Evolutionary conservation across 2,329 filamentous ascomycete genomes (phyloP).

Genomic region (Hortaea sp.): DNA sequence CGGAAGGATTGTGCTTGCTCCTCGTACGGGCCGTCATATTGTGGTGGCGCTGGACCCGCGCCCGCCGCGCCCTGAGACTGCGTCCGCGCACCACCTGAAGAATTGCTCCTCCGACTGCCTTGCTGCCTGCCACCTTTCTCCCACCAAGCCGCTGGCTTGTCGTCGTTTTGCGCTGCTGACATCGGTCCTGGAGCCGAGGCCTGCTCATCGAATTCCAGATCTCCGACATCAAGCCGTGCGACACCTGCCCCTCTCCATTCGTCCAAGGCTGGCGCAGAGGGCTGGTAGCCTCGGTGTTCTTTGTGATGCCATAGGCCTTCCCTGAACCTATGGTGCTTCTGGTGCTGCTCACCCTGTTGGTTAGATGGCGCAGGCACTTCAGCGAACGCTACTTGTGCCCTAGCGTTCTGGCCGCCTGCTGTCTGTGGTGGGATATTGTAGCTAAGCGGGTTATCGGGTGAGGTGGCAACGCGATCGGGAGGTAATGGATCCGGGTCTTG

Average conservation of each 20-base stretch:
- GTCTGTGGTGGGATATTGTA: constrained; percentile 29
- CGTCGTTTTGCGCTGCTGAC: not conserved
- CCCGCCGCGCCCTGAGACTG: too few species aligned
- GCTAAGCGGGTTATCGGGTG: constrained; percentile 14
- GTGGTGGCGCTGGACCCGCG: constrained; percentile 24
- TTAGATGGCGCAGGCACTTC: constrained; percentile 6
- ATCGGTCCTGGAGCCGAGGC: constrained; percentile 7
- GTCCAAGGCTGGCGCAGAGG: constrained; percentile 48
- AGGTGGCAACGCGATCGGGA: constrained; percentile 17
- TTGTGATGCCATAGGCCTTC: constrained; percentile 32
- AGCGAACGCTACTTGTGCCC: constrained; percentile 33
- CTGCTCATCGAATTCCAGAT: constrained; percentile 31
- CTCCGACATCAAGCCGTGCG: constrained; percentile 31
- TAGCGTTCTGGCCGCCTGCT: constrained; percentile 24
- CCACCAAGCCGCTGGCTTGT: constrained; percentile 56
- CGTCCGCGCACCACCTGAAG: constrained; percentile 11
- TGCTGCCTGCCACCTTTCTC: constrained; percentile 37
- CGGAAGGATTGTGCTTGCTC: constrained; percentile 62
- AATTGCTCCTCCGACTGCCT: constrained; percentile 11
- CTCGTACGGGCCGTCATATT: constrained; percentile 54
- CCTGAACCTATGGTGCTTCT: constrained; percentile 24
- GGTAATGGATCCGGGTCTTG: constrained; percentile 27
- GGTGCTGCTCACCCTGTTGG: constrained; percentile 7
- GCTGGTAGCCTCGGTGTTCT: constrained; percentile 42
- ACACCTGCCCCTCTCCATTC: constrained; percentile 36